Percentiles rank a stretch among this genome's conserved stretches.
phyloP scores from a whole-genome alignment of 176 grass and related monocot genomes.

The Stipa capillata region DNA sequence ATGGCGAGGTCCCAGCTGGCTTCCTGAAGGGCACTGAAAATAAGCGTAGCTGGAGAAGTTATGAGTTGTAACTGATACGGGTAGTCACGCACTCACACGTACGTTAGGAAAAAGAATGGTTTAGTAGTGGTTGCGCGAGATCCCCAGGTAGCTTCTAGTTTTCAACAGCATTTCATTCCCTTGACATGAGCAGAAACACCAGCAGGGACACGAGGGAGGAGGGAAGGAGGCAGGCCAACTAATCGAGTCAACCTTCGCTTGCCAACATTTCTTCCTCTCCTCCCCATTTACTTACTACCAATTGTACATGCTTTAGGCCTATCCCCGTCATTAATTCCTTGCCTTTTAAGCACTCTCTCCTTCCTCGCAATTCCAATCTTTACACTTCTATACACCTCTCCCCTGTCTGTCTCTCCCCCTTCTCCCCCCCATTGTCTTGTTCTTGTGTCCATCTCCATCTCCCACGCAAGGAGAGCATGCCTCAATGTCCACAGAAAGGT shows the following conservation, averaged over 20 bases:
- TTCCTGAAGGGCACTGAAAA: not conserved
- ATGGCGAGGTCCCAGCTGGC: not conserved
- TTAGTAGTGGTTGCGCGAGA: not conserved
- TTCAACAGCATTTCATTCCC: conserved; percentile 11
- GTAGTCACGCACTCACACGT: too few relatives aligned
- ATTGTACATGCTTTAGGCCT: conserved; percentile 48
- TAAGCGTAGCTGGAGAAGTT: not conserved
- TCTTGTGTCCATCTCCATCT: not conserved
- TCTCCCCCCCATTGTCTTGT: not conserved
- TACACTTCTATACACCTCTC: conserved; percentile 26
- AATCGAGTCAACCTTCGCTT: conserved; percentile 30
- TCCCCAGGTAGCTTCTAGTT: not conserved
- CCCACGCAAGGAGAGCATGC: conserved; percentile 51
- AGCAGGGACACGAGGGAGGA: not conserved
- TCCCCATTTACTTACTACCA: conserved; percentile 39
- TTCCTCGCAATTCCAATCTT: conserved; percentile 48
- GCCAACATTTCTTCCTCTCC: conserved; percentile 23
- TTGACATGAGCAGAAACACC: conserved; percentile 38
- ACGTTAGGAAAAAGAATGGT: not conserved
- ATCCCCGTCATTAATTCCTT: conserved; percentile 63
- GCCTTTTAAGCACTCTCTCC: conserved; percentile 91
- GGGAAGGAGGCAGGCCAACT: conserved; percentile 31
- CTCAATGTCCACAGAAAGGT: conserved; percentile 93
- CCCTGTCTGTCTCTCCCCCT: not conserved
- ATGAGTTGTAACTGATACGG: too few relatives aligned